phyloP scores from a whole-genome alignment of 805 yeast genomes.

The Pichia kluyveri region DNA sequence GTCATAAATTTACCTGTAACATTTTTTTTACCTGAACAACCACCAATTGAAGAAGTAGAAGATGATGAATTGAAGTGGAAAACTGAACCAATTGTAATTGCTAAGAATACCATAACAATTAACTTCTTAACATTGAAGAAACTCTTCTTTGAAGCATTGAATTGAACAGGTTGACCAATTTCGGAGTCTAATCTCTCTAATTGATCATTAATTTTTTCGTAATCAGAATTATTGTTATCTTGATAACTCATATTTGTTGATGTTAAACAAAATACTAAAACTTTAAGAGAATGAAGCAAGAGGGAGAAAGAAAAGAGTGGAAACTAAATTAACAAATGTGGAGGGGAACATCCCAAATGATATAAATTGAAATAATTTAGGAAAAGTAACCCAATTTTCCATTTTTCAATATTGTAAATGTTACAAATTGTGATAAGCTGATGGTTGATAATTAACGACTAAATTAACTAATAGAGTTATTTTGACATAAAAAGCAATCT shows the following conservation, averaged over 20 bases:
- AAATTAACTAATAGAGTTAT: no score
- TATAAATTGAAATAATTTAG: no score
- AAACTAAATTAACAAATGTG: no score
- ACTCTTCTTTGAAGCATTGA: neutral
- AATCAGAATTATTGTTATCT: neutral
- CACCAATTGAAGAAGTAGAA: neutral
- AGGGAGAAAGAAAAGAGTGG: no score
- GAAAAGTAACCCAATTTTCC: no score
- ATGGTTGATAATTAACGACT: no score
- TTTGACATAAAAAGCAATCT: no score
- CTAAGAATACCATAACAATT: conserved; percentile 1
- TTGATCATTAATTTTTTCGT: neutral
- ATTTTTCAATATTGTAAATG: no score
- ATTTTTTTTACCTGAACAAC: neutral
- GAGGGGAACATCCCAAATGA: no score
- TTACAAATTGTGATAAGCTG: no score
- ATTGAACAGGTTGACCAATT: neutral
- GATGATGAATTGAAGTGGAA: neutral
- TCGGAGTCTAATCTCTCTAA: neutral
- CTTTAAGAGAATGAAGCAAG: neutral
- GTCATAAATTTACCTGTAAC: no score
- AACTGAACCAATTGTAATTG: neutral
- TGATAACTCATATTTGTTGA: neutral
- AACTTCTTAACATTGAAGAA: conserved; percentile 1
- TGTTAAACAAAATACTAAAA: neutral